Percentiles rank a stretch among this genome's conserved stretches.
Conservation (phyloP, 2,329 filamentous ascomycete genomes). For the Penicillium sp. region DNA sequence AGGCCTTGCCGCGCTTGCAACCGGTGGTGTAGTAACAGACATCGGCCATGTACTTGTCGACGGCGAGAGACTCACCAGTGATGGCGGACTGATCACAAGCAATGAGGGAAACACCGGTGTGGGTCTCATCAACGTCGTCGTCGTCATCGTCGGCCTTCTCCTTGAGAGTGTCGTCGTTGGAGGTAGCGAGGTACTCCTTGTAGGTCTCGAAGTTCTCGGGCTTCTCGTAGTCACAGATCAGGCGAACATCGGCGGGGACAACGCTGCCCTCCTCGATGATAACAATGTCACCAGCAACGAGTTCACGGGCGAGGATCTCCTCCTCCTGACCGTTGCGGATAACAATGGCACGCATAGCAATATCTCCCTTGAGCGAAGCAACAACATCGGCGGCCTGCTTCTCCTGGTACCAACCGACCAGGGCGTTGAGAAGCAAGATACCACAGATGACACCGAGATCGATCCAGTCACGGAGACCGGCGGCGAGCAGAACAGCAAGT, state of each 20-base stretch:
- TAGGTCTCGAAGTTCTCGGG: slow-evolving; percentile 70
- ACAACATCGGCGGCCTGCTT: slow-evolving; percentile 80
- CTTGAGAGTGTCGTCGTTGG: slow-evolving; percentile 64
- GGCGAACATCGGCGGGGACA: slow-evolving; percentile 69
- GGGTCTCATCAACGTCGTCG: slow-evolving; percentile 60
- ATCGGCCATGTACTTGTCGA: slow-evolving; percentile 68
- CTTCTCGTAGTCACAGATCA: slow-evolving; percentile 74
- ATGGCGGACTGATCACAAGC: slow-evolving; percentile 80
- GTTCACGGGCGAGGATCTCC: slow-evolving; percentile 71
- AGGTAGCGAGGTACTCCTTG: slow-evolving; percentile 66
- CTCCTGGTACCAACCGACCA: slow-evolving; percentile 80
- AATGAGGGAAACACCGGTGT: slow-evolving; percentile 67
- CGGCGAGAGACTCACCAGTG: slow-evolving; percentile 76
- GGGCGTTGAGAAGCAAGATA: slow-evolving; percentile 75
- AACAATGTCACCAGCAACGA: slow-evolving; percentile 77
- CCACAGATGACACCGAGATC: slow-evolving; percentile 78
- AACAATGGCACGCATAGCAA: slow-evolving; percentile 73
- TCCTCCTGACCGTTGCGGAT: slow-evolving; percentile 70
- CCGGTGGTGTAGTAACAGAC: slow-evolving; percentile 78
- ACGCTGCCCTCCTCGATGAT: slow-evolving; percentile 74
- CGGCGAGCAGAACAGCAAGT: slow-evolving; percentile 72
- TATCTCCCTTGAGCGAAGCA: slow-evolving; percentile 75
- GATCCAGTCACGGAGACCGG: slow-evolving; percentile 75
- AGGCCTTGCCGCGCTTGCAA: slow-evolving; percentile 80
- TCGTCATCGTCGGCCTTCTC: slow-evolving; percentile 63